Conservation (phyloP, 768 basidiomycete genomes). For the Zangia roseola region DNA sequence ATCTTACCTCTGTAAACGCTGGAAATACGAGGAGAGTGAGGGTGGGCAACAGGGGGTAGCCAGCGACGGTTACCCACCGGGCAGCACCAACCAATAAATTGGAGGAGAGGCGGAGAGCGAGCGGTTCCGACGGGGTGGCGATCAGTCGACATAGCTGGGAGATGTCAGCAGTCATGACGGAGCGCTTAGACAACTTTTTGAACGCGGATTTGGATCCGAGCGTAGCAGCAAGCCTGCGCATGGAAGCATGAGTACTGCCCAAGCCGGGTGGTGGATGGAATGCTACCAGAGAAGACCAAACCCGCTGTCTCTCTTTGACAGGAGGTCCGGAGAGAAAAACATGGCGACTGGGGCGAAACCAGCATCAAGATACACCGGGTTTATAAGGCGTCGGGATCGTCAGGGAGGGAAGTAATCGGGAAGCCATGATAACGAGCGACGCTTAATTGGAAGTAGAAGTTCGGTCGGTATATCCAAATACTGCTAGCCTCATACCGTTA, state of each 20-base stretch:
- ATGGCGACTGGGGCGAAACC: slow-evolving; percentile 37
- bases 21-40: slow-evolving; percentile 1
- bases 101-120: slow-evolving; percentile 83
- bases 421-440: slow-evolving; percentile 14
- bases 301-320: slow-evolving; percentile 80
- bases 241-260: slow-evolving; percentile 8
- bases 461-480: slow-evolving; percentile 6
- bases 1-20: slow-evolving; percentile 50
- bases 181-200: slow-evolving; percentile 78
- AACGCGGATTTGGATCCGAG: slow-evolving; percentile 85
- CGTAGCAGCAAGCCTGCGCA: slow-evolving; percentile 82
- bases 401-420: slow-evolving; percentile 18
- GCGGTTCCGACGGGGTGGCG: slow-evolving; percentile 77
- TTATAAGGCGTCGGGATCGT: too few relatives aligned
- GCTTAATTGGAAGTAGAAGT: slow-evolving; percentile 13
- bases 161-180: slow-evolving; percentile 85
- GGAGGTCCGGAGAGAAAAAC: slow-evolving; percentile 85
- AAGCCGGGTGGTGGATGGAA: not conserved
- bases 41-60: not conserved
- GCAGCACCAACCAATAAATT: slow-evolving; percentile 89
- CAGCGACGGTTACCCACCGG: slow-evolving; percentile 48
- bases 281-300: slow-evolving; percentile 84
- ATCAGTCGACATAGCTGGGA: slow-evolving; percentile 78
- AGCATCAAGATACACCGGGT: too few relatives aligned
- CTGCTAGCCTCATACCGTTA: slow-evolving; percentile 36